Evolutionary conservation across 345 rosid species (phyloP), one percentile per base, ranked within the genome.

Genomic region (Salix suchowensis): DNA sequence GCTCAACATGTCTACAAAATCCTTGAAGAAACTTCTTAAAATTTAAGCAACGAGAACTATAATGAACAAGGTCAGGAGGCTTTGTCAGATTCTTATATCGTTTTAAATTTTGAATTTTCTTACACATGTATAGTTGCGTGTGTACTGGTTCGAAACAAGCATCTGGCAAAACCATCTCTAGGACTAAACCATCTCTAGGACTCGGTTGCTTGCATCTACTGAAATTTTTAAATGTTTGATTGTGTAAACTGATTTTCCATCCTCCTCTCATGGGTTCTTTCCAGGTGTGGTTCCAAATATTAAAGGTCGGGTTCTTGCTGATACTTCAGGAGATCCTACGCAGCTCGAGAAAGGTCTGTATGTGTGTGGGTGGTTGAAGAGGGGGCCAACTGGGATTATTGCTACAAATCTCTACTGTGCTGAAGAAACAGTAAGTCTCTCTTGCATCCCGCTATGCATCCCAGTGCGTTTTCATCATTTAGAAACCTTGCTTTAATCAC

Each of bases 361-460:
- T 37, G 99, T 91, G 23, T 91, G 97, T 72, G 99, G 96, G 64
- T 96, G 99, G 98, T 87, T 96, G 71, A 96, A 92, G 86, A 88
- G 98, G 84, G 98, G 97, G 79, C 97, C 98, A 64, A 91, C 91
- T 2, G 97, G 98, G 77, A 93, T 96, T 68, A 88, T 93, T 65
- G 97, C 84, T 65, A 93, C 98, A 72, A 92, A 96, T 86, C 98
- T 89, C 28, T 88, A 89, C 81, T 93, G 99, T 73, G 93, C 98
- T 0, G 97, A 93, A 76, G 96, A 92, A 91, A 93, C 97, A 26
- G 97, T 95, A 85, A 88, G 93, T 80, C 40, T 71, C 61, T 67
- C 61, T 46, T 72, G 36, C 69, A 65, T 72, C 71, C 54, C 37
- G 21, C 67, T 54, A 39, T 72, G 36, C 68, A 65, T 72, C 68